These are phyloP conservation scores for Xylogone sp. DNA, from an alignment of 2,329 filamentous ascomycete species.

Conservation along the genomic window DNA sequence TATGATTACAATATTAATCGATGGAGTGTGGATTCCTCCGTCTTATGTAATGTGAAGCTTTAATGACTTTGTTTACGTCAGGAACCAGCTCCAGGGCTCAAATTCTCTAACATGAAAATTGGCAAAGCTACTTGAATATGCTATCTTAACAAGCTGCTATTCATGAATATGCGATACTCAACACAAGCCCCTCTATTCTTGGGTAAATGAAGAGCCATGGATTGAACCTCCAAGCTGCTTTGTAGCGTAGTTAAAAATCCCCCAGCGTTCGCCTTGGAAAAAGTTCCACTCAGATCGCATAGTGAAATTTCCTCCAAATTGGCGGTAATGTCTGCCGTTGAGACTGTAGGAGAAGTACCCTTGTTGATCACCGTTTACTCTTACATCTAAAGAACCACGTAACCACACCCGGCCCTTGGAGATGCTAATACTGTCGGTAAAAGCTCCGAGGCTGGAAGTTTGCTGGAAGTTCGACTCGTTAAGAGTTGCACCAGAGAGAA, in stretches of 20 bases:
- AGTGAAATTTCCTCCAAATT: conserved; percentile 29
- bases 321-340: conserved; percentile 35
- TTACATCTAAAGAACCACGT: conserved; percentile 32
- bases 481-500: conserved; percentile 28
- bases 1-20: no score
- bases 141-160: no score
- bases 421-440: conserved; percentile 17
- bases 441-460: conserved; percentile 26
- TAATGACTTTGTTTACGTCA: no score
- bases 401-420: conserved; percentile 31
- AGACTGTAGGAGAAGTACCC: conserved; percentile 39
- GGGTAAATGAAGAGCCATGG: conserved; percentile 18
- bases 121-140: no score
- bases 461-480: conserved; percentile 27
- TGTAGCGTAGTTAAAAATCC: conserved; percentile 47
- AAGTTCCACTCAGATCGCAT: conserved; percentile 41
- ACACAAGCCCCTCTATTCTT: not conserved
- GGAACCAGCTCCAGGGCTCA: no score
- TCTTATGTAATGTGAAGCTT: no score
- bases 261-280: conserved; percentile 46
- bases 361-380: conserved; percentile 23
- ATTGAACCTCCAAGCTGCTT: conserved; percentile 36
- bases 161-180: no score
- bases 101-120: no score
- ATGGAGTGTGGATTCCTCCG: no score